Conservation (phyloP, 2,329 filamentous ascomycete genomes). For the Phialophora macrospora region DNA sequence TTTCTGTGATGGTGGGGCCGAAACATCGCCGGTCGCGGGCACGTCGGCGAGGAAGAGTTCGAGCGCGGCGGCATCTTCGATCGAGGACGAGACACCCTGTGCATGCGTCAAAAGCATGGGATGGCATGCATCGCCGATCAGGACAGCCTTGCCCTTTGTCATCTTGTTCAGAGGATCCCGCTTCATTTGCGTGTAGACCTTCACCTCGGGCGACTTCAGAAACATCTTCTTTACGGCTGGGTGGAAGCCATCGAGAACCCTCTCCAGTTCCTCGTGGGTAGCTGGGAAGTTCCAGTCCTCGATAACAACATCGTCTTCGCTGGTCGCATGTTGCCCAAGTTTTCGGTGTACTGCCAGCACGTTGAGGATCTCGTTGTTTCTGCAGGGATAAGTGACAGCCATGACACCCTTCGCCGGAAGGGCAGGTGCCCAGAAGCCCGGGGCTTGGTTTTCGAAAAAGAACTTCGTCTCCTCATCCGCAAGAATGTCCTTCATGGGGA, state of each 20-base stretch:
- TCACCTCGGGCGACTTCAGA: constrained; percentile 37
- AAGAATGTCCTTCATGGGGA: constrained; percentile 39
- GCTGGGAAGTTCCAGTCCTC: constrained; percentile 40
- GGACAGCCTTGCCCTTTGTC: constrained; percentile 58
- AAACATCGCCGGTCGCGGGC: constrained; percentile 23
- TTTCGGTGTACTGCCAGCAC: constrained; percentile 37
- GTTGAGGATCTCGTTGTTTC: constrained; percentile 38
- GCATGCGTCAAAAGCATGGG: constrained; percentile 40
- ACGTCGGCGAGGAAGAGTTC: constrained; percentile 37
- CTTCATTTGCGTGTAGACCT: constrained; percentile 40
- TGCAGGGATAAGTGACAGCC: constrained; percentile 39
- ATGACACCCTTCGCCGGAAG: constrained; percentile 39
- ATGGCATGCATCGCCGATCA: constrained; percentile 65
- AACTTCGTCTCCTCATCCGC: constrained; percentile 35
- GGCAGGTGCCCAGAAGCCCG: constrained; percentile 39
- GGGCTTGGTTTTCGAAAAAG: constrained; percentile 37
- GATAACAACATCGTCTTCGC: constrained; percentile 36
- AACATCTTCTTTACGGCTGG: constrained; percentile 36
- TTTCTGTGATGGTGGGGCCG: constrained; percentile 27
- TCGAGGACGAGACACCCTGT: constrained; percentile 38
- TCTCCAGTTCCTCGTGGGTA: constrained; percentile 37
- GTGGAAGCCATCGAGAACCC: constrained; percentile 38
- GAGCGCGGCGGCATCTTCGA: constrained; percentile 38
- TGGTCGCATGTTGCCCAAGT: constrained; percentile 32
- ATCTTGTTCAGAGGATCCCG: constrained; percentile 48